Evolutionary conservation across 1,284 basidiomycete species (phyloP).

Genomic region (Earliella scabrosa): DNA sequence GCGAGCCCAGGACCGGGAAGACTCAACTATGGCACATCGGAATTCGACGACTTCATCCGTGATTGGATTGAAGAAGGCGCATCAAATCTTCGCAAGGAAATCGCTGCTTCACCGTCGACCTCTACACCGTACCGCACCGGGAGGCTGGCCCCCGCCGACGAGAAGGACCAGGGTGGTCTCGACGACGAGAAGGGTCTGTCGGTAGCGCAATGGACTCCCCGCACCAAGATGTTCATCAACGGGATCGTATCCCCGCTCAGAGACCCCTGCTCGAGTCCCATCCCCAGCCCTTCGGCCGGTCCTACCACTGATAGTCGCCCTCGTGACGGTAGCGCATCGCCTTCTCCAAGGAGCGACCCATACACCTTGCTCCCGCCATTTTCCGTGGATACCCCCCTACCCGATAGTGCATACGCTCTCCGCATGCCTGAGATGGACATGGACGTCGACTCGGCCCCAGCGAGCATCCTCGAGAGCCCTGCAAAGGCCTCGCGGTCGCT

Average conservation of each 20-base stretch:
- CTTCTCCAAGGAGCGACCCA: neutral
- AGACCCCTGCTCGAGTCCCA: conserved; percentile 5
- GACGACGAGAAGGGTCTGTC: too few relatives aligned
- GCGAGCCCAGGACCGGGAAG: conserved; percentile 4
- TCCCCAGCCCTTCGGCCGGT: conserved; percentile 2
- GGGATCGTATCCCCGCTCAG: conserved; percentile 2
- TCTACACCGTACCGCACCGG: neutral
- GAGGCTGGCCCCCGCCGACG: neutral
- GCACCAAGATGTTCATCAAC: conserved; percentile 17
- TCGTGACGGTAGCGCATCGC: neutral
- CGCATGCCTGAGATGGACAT: neutral
- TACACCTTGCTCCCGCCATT: conserved; percentile 1
- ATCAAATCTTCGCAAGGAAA: neutral
- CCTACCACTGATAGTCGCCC: neutral
- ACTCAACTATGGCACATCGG: neutral
- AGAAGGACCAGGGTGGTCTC: too few relatives aligned
- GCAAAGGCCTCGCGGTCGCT: neutral
- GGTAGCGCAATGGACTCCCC: conserved; percentile 5
- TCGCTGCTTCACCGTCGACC: neutral
- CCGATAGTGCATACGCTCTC: neutral
- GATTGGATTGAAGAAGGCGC: neutral
- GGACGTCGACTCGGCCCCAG: conserved; percentile 3
- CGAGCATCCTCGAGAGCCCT: neutral
- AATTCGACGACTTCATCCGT: neutral
- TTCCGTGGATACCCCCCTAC: neutral